A percentile compares a stretch with the other conserved stretches of the same genome.
Conservation (phyloP, 2,329 filamentous ascomycete genomes). For the Pyrenochaeta sp. region DNA sequence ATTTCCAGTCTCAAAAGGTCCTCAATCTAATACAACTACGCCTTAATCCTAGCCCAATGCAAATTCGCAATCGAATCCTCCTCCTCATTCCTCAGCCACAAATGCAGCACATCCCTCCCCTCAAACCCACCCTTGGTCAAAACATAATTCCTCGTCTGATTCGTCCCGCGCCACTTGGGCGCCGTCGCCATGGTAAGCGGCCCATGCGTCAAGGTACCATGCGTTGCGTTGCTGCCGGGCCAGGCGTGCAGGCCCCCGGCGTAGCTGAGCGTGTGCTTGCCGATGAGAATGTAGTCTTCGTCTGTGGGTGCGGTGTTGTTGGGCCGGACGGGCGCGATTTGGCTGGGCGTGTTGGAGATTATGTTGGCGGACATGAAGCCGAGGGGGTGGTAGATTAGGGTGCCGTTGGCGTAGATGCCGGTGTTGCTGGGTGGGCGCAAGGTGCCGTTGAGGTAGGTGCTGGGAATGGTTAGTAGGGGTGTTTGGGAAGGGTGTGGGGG, state of each 20-base stretch:
- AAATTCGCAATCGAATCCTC: constrained; percentile 3
- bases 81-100: constrained; percentile 8
- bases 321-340: constrained; percentile 4
- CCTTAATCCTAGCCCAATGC: constrained; percentile 7
- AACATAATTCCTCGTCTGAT: constrained; percentile 21
- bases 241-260: constrained; percentile 14
- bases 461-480: background rate
- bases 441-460: constrained; percentile 12
- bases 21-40: constrained; percentile 2
- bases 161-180: constrained; percentile 13
- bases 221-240: constrained; percentile 13
- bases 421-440: background rate
- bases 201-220: constrained; percentile 23
- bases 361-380: constrained; percentile 25
- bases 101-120: constrained; percentile 13
- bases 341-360: constrained; percentile 10
- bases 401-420: constrained; percentile 3
- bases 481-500: background rate
- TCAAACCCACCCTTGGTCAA: constrained; percentile 4
- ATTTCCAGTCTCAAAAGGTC: too few species aligned
- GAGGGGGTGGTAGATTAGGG: constrained; percentile 13
- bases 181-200: constrained; percentile 17
- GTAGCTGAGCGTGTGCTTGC: constrained; percentile 12
- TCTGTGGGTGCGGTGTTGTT: constrained; percentile 7
- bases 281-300: constrained; percentile 15